Percentiles rank a stretch among this genome's conserved stretches.
These are phyloP conservation scores for Colletotrichum musae DNA, from an alignment of 2,329 filamentous ascomycete species.

Conservation along the genomic window DNA sequence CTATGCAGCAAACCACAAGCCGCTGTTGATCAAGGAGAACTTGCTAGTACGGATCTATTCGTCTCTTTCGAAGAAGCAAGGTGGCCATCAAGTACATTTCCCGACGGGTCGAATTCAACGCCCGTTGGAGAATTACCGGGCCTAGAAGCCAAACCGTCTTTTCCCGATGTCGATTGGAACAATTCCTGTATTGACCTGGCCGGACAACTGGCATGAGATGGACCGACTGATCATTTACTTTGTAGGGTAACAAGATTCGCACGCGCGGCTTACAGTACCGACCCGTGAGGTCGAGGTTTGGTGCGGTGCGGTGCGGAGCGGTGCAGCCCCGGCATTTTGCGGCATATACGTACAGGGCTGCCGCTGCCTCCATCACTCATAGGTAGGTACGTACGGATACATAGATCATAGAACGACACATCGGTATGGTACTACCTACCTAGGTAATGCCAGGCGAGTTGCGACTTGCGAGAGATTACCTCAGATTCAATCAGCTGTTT, in stretches of 20 bases:
- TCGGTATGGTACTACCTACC: neutral
- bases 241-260: conserved; percentile 12
- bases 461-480: conserved; percentile 25
- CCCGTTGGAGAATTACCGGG: conserved; percentile 2
- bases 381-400: neutral
- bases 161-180: too few relatives aligned
- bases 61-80: conserved; percentile 9
- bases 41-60: neutral
- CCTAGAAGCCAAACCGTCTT: too few relatives aligned
- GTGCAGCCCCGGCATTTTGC: conserved; percentile 7
- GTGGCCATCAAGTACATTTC: conserved; percentile 12
- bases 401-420: neutral
- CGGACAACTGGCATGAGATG: neutral
- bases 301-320: neutral
- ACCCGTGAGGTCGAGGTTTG: neutral
- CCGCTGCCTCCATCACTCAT: neutral
- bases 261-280: conserved; percentile 19
- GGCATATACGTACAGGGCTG: conserved; percentile 1
- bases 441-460: conserved; percentile 1
- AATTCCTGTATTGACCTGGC: neutral
- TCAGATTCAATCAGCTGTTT: conserved; percentile 21
- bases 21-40: neutral
- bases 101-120: conserved; percentile 12
- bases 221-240: neutral
- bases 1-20: conserved; percentile 1